phyloP scores from a whole-genome alignment of 2,329 filamentous ascomycete species.

The Chaetomiaceae sp. region DNA sequence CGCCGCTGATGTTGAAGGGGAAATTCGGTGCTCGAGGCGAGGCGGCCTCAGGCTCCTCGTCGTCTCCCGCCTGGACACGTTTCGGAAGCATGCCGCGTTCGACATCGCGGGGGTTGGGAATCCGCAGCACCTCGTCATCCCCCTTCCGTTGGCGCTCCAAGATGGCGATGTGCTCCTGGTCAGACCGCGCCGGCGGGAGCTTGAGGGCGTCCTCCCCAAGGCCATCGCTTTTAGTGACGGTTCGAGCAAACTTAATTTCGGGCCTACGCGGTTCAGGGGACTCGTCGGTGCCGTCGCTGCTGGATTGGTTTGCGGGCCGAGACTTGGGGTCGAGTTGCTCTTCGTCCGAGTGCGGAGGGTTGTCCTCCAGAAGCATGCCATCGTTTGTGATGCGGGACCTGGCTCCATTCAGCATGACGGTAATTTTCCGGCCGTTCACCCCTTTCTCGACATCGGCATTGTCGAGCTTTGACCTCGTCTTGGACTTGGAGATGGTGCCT shows the following conservation, averaged over 20 bases:
- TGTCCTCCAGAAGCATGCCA: slow-evolving; percentile 46
- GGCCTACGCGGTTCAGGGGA: slow-evolving; percentile 13
- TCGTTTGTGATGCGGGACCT: slow-evolving; percentile 58
- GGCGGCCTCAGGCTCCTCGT: slow-evolving; percentile 31
- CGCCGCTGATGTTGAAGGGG: slow-evolving; percentile 32
- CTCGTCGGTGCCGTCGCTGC: neutral
- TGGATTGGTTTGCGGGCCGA: slow-evolving; percentile 1
- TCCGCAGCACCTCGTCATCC: slow-evolving; percentile 72
- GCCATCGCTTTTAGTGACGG: slow-evolving; percentile 57
- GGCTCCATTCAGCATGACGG: slow-evolving; percentile 57
- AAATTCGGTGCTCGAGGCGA: slow-evolving; percentile 16
- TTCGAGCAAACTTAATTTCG: slow-evolving; percentile 66
- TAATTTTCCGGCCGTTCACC: slow-evolving; percentile 62
- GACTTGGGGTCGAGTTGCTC: slow-evolving; percentile 24
- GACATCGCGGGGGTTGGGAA: slow-evolving; percentile 86
- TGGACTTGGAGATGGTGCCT: slow-evolving; percentile 58
- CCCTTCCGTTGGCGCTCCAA: slow-evolving; percentile 77
- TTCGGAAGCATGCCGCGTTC: slow-evolving; percentile 74
- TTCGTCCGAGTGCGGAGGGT: slow-evolving; percentile 28
- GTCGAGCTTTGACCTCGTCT: slow-evolving; percentile 47
- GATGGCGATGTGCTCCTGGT: slow-evolving; percentile 83
- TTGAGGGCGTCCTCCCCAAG: slow-evolving; percentile 46
- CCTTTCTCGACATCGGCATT: slow-evolving; percentile 53
- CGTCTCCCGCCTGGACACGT: slow-evolving; percentile 39
- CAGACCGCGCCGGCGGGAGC: slow-evolving; percentile 49